Evolutionary conservation across 2,329 filamentous ascomycete genomes (phyloP).

Genomic region (Ceratocystis huliohia): DNA sequence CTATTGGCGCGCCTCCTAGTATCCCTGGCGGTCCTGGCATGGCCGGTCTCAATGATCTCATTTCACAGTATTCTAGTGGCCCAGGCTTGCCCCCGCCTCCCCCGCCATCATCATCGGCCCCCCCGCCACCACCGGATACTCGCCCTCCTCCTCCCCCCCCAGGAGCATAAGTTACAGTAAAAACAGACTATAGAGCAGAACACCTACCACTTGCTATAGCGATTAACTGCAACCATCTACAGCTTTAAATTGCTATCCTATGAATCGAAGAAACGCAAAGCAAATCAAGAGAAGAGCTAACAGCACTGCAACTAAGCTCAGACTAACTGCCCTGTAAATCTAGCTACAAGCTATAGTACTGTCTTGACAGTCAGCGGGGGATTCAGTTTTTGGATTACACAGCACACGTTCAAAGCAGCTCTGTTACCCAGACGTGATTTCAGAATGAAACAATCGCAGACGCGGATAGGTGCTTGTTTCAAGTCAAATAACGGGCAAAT

Average conservation of each 20-base stretch:
- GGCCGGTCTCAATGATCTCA: constrained; percentile 47
- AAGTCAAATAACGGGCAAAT: neutral
- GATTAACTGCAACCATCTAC: constrained; percentile 4
- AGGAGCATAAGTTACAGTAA: constrained; percentile 31
- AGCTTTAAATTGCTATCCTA: neutral
- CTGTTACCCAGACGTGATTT: neutral
- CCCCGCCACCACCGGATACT: constrained; percentile 43
- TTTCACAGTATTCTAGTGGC: constrained; percentile 50
- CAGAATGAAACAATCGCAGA: neutral
- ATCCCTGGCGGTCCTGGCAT: constrained; percentile 31
- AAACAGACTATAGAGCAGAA: neutral
- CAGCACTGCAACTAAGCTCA: neutral
- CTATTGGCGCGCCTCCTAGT: constrained; percentile 42
- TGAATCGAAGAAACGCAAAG: neutral
- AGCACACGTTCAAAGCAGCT: neutral
- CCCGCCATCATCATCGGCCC: constrained; percentile 42
- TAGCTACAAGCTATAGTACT: neutral
- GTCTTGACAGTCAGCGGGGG: neutral
- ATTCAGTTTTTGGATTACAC: neutral
- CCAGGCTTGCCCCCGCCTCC: constrained; percentile 43
- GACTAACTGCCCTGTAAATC: constrained; percentile 1
- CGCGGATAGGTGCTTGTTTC: neutral
- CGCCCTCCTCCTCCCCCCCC: constrained; percentile 53
- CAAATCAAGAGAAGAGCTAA: neutral
- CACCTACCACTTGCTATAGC: neutral